phyloP scores from a whole-genome alignment of 2,329 filamentous ascomycete species.

The Gyromitra esculenta region DNA sequence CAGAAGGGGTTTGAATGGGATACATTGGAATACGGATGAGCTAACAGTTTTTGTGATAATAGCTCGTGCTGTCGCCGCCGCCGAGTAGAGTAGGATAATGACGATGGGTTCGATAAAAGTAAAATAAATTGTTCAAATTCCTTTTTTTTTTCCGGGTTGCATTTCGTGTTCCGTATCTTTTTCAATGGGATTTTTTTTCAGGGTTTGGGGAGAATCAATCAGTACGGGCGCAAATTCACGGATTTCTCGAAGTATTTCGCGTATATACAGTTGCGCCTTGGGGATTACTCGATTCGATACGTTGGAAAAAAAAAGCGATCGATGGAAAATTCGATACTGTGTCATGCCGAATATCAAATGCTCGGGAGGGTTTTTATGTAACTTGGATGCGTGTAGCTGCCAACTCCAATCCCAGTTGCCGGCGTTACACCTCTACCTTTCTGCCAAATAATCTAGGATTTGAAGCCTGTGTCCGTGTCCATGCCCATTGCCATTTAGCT shows the following conservation, averaged over 20 bases:
- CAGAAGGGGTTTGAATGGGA: neutral
- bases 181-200: conserved; percentile 45
- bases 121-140: conserved; percentile 48
- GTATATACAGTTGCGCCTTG: neutral
- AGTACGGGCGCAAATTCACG: conserved; percentile 29
- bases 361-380: neutral
- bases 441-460: conserved; percentile 1
- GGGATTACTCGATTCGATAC: neutral
- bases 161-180: conserved; percentile 48
- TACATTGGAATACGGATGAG: conserved; percentile 7
- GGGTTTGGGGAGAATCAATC: conserved; percentile 32
- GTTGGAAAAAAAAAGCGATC: neutral
- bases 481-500: neutral
- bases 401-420: neutral
- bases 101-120: conserved; percentile 48
- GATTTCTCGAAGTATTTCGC: conserved; percentile 15
- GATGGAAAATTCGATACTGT: neutral
- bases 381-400: neutral
- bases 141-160: conserved; percentile 45
- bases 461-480: neutral
- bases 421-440: neutral
- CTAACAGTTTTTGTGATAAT: conserved; percentile 30
- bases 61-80: conserved; percentile 71
- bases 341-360: neutral
- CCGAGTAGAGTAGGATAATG: conserved; percentile 60